Conservation (phyloP, 2,329 filamentous ascomycete species). For the Epichloe typhina region DNA sequence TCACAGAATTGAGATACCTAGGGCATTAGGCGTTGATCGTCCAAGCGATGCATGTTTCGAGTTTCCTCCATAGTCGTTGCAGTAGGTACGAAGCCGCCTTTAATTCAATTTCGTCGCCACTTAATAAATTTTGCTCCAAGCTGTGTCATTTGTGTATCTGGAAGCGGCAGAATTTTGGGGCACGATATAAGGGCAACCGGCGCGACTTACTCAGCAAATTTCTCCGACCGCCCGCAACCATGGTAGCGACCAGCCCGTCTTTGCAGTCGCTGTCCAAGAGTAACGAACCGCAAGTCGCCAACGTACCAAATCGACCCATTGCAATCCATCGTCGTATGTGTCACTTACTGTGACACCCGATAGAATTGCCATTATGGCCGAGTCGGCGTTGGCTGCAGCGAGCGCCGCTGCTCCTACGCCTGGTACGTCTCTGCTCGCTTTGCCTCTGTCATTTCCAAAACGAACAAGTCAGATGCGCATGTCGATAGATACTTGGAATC, state of each 20-base stretch:
- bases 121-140: constrained; percentile 6
- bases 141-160: constrained; percentile 27
- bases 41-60: too few species aligned
- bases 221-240: constrained; percentile 22
- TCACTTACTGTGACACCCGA: constrained; percentile 12
- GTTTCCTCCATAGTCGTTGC: too few species aligned
- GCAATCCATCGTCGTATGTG: constrained; percentile 10
- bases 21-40: too few species aligned
- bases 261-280: constrained; percentile 5
- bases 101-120: background rate
- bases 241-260: constrained; percentile 11
- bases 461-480: background rate
- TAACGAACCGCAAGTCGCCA: background rate
- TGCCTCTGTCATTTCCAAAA: background rate
- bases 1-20: too few species aligned
- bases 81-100: too few species aligned
- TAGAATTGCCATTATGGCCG: constrained; percentile 26
- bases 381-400: constrained; percentile 24
- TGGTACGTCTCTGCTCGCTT: constrained; percentile 18
- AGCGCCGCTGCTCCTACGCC: constrained; percentile 20
- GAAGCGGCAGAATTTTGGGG: constrained; percentile 22
- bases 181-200: constrained; percentile 27
- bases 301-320: background rate
- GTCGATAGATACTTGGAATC: background rate
- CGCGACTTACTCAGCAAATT: constrained; percentile 28